Base-by-base conservation (phyloP, 352 stramenopile genomes). In the Globisporangium megalacanthum region DNA sequence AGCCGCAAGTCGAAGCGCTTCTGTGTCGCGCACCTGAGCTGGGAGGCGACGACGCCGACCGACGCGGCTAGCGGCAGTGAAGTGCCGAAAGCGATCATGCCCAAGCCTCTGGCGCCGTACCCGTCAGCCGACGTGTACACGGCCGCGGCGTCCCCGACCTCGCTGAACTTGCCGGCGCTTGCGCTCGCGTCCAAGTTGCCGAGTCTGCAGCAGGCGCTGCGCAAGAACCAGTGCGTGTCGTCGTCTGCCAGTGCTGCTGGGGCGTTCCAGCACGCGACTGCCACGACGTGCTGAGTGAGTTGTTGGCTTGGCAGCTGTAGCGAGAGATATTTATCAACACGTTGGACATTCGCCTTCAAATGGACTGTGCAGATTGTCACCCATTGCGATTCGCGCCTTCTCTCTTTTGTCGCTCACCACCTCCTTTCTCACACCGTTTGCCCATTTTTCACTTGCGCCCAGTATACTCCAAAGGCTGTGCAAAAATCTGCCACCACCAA, bases 1-100 rank as follows among this genome's bases (percentile, higher is more conserved):
- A 83, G 68, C 52, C 64, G 79, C 62, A 82, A 85, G 73, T 72
- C 77, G 29, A 82, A 82, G 67, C 68, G 73, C 37, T 86, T 80
- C 66, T 88, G 78, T 54, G 74, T 85, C 19, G 68, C 69, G 3
- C 77, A 87, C 62, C 54, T 83, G 11, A 72, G 70, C 56, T 80
- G 68, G 72, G 72, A 80, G 35, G 47, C 44, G 19, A 36, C 35
- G 25, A 36, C 35, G 25, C 36, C 53, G 13, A 15, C 33, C 25
- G 22, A 39, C 45, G 60, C 17, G 45, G 29, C 53, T 13, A 9
- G 58, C 41, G 22, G 64, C 52, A 59, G 44, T 44, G 59, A 75
- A 55, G 46, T 64, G 29, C 54, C 64, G 1, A 70, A 68, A 52
- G 47, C 61, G 19, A 64, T 70, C 31, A 54, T 75, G 48, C 62